These are phyloP conservation scores for Coffea eugenioides DNA, from an alignment of 257 asterid genomes.

Conservation along the genomic window DNA sequence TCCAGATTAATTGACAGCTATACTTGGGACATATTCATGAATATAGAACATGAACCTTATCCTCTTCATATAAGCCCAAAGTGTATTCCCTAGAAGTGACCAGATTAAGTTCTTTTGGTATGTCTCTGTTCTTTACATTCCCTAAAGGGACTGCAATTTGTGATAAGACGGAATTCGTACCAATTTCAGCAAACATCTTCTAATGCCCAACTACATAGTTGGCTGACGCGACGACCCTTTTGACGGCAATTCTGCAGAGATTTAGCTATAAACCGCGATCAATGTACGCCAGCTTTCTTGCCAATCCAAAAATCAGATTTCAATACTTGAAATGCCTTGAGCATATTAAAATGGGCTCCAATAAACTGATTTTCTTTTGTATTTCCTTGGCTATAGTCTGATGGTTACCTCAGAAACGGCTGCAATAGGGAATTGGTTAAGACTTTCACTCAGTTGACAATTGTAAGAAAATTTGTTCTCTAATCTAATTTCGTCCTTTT, in stretches of 20 bases:
- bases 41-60: no score
- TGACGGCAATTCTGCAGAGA: background rate
- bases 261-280: background rate
- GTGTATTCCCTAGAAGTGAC: no score
- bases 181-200: background rate
- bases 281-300: background rate
- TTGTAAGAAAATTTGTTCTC: background rate
- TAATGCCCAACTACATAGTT: no score
- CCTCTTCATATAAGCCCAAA: no score
- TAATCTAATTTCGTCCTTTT: background rate
- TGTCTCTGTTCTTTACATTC: conserved; percentile 6
- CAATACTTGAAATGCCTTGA: background rate
- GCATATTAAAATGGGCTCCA: conserved; percentile 4
- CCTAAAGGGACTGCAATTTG: background rate
- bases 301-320: background rate
- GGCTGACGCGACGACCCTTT: background rate
- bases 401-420: conserved; percentile 16
- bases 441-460: background rate
- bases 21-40: no score
- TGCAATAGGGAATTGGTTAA: conserved; percentile 9
- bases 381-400: conserved; percentile 7
- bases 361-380: background rate
- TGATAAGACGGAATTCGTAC: background rate
- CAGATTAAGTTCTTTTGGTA: background rate
- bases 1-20: no score